Percentiles rank a stretch among this genome's conserved stretches.
These are phyloP conservation scores for Phaeophleospora eucalypticola DNA, from an alignment of 2,329 filamentous ascomycete genomes.

Conservation along the genomic window DNA sequence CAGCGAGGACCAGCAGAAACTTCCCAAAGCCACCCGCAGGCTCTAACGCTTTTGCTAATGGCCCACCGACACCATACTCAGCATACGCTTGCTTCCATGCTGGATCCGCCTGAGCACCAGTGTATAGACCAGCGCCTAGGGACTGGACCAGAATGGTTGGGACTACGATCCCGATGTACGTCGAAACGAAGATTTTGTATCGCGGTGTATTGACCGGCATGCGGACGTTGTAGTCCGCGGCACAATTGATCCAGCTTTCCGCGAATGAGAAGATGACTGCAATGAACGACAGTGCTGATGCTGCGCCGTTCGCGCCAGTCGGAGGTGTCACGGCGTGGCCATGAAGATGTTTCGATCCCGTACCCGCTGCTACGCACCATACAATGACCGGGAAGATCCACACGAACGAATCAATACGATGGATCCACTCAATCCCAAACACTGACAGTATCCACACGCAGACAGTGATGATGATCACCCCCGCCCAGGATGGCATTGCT, in stretches of 20 bases:
- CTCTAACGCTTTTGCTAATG: conserved; percentile 8
- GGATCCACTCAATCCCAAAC: conserved; percentile 12
- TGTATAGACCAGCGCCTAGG: conserved; percentile 11
- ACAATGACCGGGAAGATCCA: conserved; percentile 12
- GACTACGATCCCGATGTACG: conserved; percentile 12
- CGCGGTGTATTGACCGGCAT: conserved; percentile 13
- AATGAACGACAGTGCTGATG: conserved; percentile 13
- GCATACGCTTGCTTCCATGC: conserved; percentile 10
- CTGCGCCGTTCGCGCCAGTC: conserved; percentile 10
- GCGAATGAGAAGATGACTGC: conserved; percentile 15
- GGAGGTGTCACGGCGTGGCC: conserved; percentile 10
- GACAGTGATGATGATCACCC: conserved; percentile 14
- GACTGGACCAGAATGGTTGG: conserved; percentile 13
- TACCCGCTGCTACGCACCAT: conserved; percentile 13
- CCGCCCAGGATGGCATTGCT: conserved; percentile 10
- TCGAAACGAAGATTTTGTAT: conserved; percentile 11
- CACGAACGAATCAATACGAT: conserved; percentile 10
- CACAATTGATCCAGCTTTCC: conserved; percentile 15
- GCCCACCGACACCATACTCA: conserved; percentile 12
- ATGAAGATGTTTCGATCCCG: conserved; percentile 8
- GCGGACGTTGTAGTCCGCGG: conserved; percentile 15
- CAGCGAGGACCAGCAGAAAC: conserved; percentile 14
- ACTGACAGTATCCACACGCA: conserved; percentile 12
- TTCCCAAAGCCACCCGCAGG: conserved; percentile 14
- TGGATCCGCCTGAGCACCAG: conserved; percentile 6